phyloP scores from a whole-genome alignment of 441 rosid species.

The Francoa sonchifolia region DNA sequence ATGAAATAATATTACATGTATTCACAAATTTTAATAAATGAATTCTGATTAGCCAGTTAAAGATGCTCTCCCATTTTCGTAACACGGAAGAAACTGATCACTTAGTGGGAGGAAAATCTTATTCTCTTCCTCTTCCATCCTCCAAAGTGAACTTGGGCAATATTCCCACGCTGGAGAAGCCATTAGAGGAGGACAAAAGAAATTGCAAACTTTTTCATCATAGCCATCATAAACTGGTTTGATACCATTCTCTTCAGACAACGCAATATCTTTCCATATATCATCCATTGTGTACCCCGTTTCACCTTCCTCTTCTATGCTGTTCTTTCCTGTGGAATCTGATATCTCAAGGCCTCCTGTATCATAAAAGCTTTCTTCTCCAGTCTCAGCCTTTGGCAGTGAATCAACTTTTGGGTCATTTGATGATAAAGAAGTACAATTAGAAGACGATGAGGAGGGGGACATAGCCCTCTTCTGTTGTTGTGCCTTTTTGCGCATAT shows the following conservation, averaged over 20 bases:
- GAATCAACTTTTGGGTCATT: conserved; percentile 34
- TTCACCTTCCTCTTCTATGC: conserved; percentile 28
- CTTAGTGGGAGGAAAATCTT: conserved; percentile 31
- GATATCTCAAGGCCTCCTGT: conserved; percentile 39
- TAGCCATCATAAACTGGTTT: conserved; percentile 41
- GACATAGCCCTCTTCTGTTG: conserved; percentile 44
- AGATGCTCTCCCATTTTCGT: conserved; percentile 24
- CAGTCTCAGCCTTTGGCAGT: conserved; percentile 20
- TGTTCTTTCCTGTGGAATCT: conserved; percentile 21
- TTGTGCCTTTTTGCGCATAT: conserved; percentile 79
- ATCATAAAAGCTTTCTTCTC: conserved; percentile 51
- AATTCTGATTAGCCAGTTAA: conserved; percentile 42
- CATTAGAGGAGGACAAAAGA: conserved; percentile 33
- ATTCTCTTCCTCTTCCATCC: conserved; percentile 41
- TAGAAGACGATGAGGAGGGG: conserved; percentile 38
- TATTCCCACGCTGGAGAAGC: conserved; percentile 57
- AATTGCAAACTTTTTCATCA: conserved; percentile 31
- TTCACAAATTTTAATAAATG: conserved; percentile 42
- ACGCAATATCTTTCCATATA: conserved; percentile 85
- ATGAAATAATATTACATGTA: conserved; percentile 20
- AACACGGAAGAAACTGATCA: conserved; percentile 27
- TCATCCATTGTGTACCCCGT: conserved; percentile 68
- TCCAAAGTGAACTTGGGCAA: conserved; percentile 51
- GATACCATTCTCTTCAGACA: conserved; percentile 30
- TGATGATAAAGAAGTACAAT: conserved; percentile 37